A percentile compares a stretch with the other conserved stretches of the same genome.
These are phyloP conservation scores for Eimeria sp. DNA, from an alignment of 169 alveolate genomes.

Conservation along the genomic window DNA sequence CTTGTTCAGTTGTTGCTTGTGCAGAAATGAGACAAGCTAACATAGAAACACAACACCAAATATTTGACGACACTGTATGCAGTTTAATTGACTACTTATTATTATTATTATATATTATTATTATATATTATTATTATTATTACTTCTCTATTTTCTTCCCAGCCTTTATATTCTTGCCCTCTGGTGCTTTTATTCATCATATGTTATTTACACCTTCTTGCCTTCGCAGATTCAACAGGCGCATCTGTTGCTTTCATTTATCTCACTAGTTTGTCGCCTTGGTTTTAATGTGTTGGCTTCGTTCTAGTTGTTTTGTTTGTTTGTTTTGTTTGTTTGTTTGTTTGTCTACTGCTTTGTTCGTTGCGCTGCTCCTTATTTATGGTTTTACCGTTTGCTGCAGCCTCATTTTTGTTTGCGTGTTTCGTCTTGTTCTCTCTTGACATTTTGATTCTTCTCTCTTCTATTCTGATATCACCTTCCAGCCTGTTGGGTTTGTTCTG, in stretches of 20 bases:
- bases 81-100: background rate
- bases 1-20: background rate
- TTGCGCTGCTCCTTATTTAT: too few relatives aligned
- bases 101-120: background rate
- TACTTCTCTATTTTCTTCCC: background rate
- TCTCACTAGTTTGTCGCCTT: background rate
- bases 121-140: too few relatives aligned
- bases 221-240: background rate
- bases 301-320: too few relatives aligned
- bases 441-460: too few relatives aligned
- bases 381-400: background rate
- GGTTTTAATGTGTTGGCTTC: too few relatives aligned
- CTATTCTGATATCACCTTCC: too few relatives aligned
- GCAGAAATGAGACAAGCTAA: background rate
- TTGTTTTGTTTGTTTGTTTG: background rate
- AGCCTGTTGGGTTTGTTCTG: too few relatives aligned
- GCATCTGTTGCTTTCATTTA: too few relatives aligned
- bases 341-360: background rate
- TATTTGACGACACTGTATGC: constrained; percentile 4
- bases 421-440: too few relatives aligned
- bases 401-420: constrained; percentile 41
- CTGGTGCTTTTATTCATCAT: too few relatives aligned
- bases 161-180: too few relatives aligned
- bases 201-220: background rate
- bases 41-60: background rate